Evolutionary conservation across 106 monocot genomes (phyloP), one percentile per base, ranked within the genome.

Genomic region (Acorus gramineus): DNA sequence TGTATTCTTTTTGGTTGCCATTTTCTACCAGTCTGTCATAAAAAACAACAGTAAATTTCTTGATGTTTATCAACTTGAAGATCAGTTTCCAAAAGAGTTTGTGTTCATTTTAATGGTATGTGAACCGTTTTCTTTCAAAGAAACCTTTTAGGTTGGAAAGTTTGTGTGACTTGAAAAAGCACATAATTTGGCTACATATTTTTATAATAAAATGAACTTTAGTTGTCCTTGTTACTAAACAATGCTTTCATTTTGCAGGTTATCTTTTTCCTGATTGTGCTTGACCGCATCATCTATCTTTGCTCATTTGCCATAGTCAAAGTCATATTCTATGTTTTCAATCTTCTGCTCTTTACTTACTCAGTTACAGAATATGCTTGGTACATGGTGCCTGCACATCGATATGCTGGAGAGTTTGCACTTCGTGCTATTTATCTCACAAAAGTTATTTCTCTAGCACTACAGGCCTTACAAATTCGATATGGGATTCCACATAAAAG

Each of bases 81-180:
- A 96, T 71, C 96, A 91, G 67, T 96, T 96, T 71, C 96, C 96
- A 0, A 96, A 87, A 73, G 96, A 96, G 70, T 96, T 87, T 72
- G 96, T 96, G 10, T 87, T 96, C 60, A 80, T 96, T n/a, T 75
- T 96, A 45, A 91, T 96, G 90, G 95, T 90, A 69, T 69, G 4
- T 14, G 28, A 42, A 55, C n/a, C 8, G 12, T 6, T 50, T 54
- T 13, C 13, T 47, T 1, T 64, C 2, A 48, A 6, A 64, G 48
- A 55, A 9, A 28, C 28, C 28, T 28, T 28, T 28, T 28, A 28
- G 28, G 28, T 28, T 28, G 28, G 28, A 28, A 28, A 28, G 28
- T 59, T 43, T 44, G 0, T 42, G 42, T 5, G n/a, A 59, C 5
- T 3, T 7, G 7, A 42, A 9, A n/a, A 59, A 43, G 42, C 4